Conservation (phyloP, 1,139 yeast species). For the Nakaseomyces glabratus region DNA sequence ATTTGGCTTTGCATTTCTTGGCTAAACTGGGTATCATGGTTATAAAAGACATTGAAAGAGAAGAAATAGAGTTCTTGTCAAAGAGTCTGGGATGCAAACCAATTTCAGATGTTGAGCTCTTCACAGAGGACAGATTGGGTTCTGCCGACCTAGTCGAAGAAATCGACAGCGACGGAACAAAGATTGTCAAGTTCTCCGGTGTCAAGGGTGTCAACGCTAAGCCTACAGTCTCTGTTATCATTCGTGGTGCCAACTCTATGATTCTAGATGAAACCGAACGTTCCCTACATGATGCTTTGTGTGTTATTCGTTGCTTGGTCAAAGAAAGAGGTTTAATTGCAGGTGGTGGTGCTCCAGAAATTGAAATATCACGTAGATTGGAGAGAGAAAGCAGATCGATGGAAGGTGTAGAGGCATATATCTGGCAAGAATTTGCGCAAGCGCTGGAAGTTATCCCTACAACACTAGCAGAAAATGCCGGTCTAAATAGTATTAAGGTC, state of each 20-base stretch:
- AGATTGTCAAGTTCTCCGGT: slow-evolving; percentile 84
- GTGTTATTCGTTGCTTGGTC: slow-evolving; percentile 92
- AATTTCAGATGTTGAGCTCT: slow-evolving; percentile 87
- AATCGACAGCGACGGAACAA: slow-evolving; percentile 85
- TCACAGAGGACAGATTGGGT: slow-evolving; percentile 88
- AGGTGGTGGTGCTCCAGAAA: slow-evolving; percentile 99
- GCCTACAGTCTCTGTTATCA: slow-evolving; percentile 82
- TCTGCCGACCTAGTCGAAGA: slow-evolving; percentile 90
- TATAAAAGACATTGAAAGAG: slow-evolving; percentile 91
- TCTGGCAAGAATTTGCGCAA: slow-evolving; percentile 91
- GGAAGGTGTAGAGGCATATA: slow-evolving; percentile 88
- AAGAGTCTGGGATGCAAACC: slow-evolving; percentile 93
- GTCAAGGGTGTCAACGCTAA: slow-evolving; percentile 44
- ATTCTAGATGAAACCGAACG: slow-evolving; percentile 94
- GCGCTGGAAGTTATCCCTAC: slow-evolving; percentile 96
- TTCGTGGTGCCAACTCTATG: slow-evolving; percentile 89
- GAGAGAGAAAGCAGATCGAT: slow-evolving; percentile 68
- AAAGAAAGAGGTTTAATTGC: slow-evolving; percentile 92
- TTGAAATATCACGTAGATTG: slow-evolving; percentile 79
- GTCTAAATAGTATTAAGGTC: slow-evolving; percentile 86
- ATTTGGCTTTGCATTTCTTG: slow-evolving; percentile 87
- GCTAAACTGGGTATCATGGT: slow-evolving; percentile 90
- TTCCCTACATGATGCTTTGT: slow-evolving; percentile 91
- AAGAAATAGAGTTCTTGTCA: slow-evolving; percentile 87
- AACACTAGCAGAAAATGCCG: slow-evolving; percentile 96